phyloP scores from a whole-genome alignment of 2,329 filamentous ascomycete species.

The Penicillium glabrum region DNA sequence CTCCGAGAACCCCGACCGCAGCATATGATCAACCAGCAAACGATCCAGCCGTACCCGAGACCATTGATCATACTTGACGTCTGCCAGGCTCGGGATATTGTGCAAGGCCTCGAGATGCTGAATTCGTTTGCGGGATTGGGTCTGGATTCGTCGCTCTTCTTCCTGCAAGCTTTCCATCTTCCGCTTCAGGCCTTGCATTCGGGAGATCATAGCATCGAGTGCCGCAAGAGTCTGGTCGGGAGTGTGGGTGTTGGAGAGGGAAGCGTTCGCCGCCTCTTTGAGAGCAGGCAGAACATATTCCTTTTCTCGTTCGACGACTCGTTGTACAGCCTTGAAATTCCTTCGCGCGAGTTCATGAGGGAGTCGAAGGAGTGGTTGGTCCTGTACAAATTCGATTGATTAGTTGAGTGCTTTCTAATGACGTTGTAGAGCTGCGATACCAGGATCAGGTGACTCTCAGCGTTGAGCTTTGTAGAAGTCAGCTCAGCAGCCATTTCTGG shows the following conservation, averaged over 20 bases:
- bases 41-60: conserved; percentile 77
- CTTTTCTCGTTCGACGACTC: conserved; percentile 48
- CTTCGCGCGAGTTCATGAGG: conserved; percentile 90
- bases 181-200: conserved; percentile 82
- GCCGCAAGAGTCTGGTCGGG: conserved; percentile 73
- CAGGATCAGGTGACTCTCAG: conserved; percentile 51
- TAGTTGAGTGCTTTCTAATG: conserved; percentile 8
- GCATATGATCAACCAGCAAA: conserved; percentile 86
- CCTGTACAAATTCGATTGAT: conserved; percentile 52
- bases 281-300: conserved; percentile 50
- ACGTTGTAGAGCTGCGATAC: conserved; percentile 29
- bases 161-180: conserved; percentile 77
- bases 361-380: conserved; percentile 89
- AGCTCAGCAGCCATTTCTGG: conserved; percentile 43
- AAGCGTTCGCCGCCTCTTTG: conserved; percentile 58
- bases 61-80: conserved; percentile 94
- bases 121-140: conserved; percentile 73
- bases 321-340: conserved; percentile 78
- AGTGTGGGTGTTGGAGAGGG: conserved; percentile 61
- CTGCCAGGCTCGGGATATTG: conserved; percentile 74
- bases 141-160: conserved; percentile 76
- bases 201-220: conserved; percentile 79
- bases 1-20: conserved; percentile 77
- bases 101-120: conserved; percentile 80
- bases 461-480: conserved; percentile 49